Evolutionary conservation across 2,329 filamentous ascomycete species (phyloP), one percentile per base, ranked within the genome.

Genomic region (Samsoniella hepiali): DNA sequence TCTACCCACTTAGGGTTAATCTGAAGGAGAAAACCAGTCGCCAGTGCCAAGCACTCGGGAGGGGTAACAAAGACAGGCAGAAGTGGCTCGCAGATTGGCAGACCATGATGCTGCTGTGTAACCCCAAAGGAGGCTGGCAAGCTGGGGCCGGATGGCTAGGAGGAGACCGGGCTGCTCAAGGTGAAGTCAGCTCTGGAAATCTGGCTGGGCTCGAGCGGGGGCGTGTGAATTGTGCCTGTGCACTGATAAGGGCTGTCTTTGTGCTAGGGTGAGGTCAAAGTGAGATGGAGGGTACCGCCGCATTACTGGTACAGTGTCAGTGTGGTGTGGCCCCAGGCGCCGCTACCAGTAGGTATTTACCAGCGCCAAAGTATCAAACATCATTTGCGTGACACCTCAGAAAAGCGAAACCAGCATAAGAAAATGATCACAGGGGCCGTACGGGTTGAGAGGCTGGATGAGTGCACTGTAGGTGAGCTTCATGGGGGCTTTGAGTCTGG

Each of bases 201-300:
- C 27, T 56, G 29, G 55, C 4, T 11, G 8, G 50, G 17, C 34
- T 11, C 4, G 9, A 27, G 47, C 32, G 47, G 47, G 47, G 47
- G 47, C 22, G 47, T 50, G 29, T 32, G 29, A 29, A 9, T 8
- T 40, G 17, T 17, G 10, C 10, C 22, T 56, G 45, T 42, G 34
- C 36, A 59, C 17, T 34, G 42, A 29, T n/a, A 47, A 42, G 17
- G 40, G 38, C 15, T 15, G 22, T 44, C 27, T 34, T 44, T 51
- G 57, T 59, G 36, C 45, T 27, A 59, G 45, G 45, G 57, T 59
- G 47, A 59, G 47, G 34, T 15, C 36, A 42, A 51, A 40, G 57
- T 59, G 57, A 59, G 45, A 50, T 31, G 40, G 54, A 56, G 2
- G 17, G 29, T 15, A 11, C 34, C 34, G 11, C 15, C 11, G 3